Evolutionary conservation across 805 yeast species (phyloP).

Genomic region (Lipomyces sp.): DNA sequence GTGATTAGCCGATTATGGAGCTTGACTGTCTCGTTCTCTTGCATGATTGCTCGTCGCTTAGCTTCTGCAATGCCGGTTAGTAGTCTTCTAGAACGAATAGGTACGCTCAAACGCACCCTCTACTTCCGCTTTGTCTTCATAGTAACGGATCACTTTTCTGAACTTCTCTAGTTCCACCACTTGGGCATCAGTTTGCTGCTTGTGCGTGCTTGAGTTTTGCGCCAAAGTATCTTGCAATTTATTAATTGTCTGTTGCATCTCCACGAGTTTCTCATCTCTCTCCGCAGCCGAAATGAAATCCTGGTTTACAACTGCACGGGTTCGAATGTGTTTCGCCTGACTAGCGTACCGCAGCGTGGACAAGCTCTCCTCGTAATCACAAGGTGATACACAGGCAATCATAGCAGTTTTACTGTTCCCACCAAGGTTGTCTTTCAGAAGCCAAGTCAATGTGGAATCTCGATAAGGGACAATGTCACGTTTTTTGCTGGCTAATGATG

Average conservation of each 20-base stretch:
- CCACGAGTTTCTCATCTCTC: conserved; percentile 47
- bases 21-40: conserved; percentile 40
- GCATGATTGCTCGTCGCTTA: conserved; percentile 43
- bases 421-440: conserved; percentile 79
- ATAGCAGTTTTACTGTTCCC: conserved; percentile 88
- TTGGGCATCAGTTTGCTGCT: conserved; percentile 39
- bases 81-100: not conserved
- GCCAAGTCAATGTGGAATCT: conserved; percentile 70
- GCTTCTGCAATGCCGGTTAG: conserved; percentile 38
- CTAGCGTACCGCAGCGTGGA: conserved; percentile 80
- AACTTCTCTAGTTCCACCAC: conserved; percentile 42
- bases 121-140: conserved; percentile 43
- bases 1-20: conserved; percentile 43
- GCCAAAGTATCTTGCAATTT: conserved; percentile 41
- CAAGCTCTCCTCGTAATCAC: conserved; percentile 73
- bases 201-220: conserved; percentile 32
- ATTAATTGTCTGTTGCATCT: conserved; percentile 50
- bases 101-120: conserved; percentile 15
- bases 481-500: conserved; percentile 57
- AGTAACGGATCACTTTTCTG: conserved; percentile 41
- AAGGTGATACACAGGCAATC: conserved; percentile 80
- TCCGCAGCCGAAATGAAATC: conserved; percentile 49
- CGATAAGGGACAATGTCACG: conserved; percentile 57
- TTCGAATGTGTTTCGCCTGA: conserved; percentile 70
- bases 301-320: conserved; percentile 63